Percentiles rank a stretch among this genome's conserved stretches.
These are phyloP conservation scores for Verticillium klebahnii DNA, from an alignment of 2,329 filamentous ascomycete species.

Conservation along the genomic window DNA sequence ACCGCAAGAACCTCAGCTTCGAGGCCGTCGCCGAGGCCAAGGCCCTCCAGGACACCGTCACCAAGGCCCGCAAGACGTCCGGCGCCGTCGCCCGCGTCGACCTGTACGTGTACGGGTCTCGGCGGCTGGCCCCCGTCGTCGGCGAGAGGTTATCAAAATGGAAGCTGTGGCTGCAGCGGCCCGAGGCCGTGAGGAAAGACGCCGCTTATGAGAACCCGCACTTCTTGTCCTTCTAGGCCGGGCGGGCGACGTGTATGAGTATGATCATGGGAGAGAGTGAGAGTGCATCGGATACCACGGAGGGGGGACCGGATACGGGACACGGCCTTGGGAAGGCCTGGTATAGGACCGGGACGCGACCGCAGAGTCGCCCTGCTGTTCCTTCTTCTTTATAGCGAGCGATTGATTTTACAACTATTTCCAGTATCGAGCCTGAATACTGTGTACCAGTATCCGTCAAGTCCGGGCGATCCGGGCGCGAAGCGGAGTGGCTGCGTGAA, in stretches of 20 bases:
- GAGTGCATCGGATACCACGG: background rate
- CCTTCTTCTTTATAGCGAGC: background rate
- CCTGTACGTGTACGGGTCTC: constrained; percentile 31
- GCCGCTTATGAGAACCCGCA: constrained; percentile 26
- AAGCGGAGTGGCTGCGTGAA: background rate
- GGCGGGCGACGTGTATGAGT: background rate
- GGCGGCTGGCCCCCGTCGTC: constrained; percentile 10
- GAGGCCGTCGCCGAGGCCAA: constrained; percentile 16
- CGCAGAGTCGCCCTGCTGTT: background rate
- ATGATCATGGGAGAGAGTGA: background rate
- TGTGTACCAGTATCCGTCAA: background rate
- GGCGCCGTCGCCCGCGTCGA: constrained; percentile 25
- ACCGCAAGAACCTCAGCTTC: constrained; percentile 10
- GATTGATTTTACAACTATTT: background rate
- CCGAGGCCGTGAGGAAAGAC: constrained; percentile 16
- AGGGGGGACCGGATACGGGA: background rate
- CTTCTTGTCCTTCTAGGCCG: constrained; percentile 15
- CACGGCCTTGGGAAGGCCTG: background rate
- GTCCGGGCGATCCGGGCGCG: background rate
- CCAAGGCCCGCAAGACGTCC: constrained; percentile 16
- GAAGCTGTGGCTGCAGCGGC: constrained; percentile 29
- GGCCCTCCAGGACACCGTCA: constrained; percentile 18
- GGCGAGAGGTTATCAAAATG: constrained; percentile 21
- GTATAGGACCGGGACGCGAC: background rate
- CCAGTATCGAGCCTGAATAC: background rate